Conservation (phyloP, 352 stramenopile species). For the Globisporangium middletonii region DNA sequence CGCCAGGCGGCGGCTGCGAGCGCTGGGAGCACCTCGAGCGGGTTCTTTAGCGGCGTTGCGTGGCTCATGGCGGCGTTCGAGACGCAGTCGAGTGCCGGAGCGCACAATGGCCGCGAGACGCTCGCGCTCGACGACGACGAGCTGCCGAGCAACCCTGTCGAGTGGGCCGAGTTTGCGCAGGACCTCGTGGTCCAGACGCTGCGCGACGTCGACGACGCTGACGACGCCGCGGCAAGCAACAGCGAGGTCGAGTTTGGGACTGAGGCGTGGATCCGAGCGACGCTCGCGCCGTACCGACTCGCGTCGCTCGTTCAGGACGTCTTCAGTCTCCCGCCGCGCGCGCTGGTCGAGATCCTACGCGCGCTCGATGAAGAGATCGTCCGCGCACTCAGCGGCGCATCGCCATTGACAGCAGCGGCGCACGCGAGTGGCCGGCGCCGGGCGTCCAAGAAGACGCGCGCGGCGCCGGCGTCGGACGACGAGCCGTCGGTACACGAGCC, state of each 20-base stretch:
- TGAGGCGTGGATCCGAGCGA: constrained; percentile 51
- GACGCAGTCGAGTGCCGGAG: constrained; percentile 18
- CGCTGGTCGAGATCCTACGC: constrained; percentile 41
- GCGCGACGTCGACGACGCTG: background rate
- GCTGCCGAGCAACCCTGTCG: constrained; percentile 22
- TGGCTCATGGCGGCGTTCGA: constrained; percentile 73
- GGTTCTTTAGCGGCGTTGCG: constrained; percentile 69
- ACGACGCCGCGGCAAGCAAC: constrained; percentile 7
- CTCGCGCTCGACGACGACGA: constrained; percentile 14
- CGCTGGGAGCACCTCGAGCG: constrained; percentile 13
- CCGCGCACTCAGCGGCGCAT: constrained; percentile 20
- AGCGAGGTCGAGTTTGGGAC: constrained; percentile 33
- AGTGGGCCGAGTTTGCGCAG: constrained; percentile 40
- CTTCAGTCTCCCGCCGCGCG: constrained; percentile 34
- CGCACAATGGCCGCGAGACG: background rate
- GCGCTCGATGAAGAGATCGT: constrained; percentile 52
- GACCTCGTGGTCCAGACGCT: constrained; percentile 34
- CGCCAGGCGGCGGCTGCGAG: constrained; percentile 22
- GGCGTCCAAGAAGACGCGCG: constrained; percentile 14
- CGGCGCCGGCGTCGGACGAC: background rate
- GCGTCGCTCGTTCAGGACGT: constrained; percentile 61
- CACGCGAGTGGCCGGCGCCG: background rate
- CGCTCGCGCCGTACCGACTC: constrained; percentile 60
- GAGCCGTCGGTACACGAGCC: background rate
- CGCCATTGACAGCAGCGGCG: constrained; percentile 7